Conservation (phyloP, 129 eudicot genomes). For the Flaveria trinervia region DNA sequence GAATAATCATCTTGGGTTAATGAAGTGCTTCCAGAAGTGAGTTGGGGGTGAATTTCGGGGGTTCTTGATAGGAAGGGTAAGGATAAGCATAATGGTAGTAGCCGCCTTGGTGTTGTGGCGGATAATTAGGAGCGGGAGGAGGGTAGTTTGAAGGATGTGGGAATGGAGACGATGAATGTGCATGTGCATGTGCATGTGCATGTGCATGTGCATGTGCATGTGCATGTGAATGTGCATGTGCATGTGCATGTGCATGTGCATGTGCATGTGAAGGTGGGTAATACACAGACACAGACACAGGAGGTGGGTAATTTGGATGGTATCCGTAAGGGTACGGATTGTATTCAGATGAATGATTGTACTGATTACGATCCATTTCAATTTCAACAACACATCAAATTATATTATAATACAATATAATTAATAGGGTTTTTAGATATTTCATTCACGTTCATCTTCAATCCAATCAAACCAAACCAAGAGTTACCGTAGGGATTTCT, state of each 20-base stretch:
- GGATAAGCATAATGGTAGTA: slow-evolving; percentile 20
- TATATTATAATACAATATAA: neutral
- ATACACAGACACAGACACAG: slow-evolving; percentile 13
- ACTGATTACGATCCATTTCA: slow-evolving; percentile 32
- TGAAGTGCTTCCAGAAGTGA: slow-evolving; percentile 1
- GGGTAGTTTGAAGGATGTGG: slow-evolving; percentile 38
- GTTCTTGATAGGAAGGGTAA: slow-evolving; percentile 22
- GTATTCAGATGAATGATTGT: slow-evolving; percentile 33
- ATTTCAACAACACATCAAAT: slow-evolving; percentile 5
- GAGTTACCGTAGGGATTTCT: no score
- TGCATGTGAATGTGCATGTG: no score
- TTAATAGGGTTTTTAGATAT: slow-evolving; percentile 3
- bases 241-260: no score
- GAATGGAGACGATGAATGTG: slow-evolving; percentile 2
- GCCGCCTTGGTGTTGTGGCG: slow-evolving; percentile 30
- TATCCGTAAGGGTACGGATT: slow-evolving; percentile 34
- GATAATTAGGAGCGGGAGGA: slow-evolving; percentile 33
- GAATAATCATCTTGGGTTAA: slow-evolving; percentile 19
- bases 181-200: slow-evolving; percentile 13
- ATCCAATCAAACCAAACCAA: neutral
- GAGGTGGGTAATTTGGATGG: slow-evolving; percentile 50
- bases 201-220: no score
- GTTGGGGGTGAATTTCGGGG: neutral
- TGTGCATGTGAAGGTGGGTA: slow-evolving; percentile 1
- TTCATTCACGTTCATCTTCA: neutral